Conservation (phyloP, 2,329 filamentous ascomycete species). For the Xylaria sp. region DNA sequence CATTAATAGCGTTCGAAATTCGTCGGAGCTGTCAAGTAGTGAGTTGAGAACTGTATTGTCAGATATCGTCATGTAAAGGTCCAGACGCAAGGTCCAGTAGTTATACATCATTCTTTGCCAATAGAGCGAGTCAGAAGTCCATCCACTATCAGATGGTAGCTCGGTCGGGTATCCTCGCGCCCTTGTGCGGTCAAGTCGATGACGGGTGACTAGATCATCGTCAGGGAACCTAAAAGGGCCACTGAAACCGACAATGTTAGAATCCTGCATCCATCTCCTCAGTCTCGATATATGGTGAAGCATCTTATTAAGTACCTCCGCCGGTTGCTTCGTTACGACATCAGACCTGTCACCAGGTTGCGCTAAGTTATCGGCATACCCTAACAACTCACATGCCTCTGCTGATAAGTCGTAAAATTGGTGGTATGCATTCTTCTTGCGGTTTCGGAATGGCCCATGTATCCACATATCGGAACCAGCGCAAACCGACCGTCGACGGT, state of each 20-base stretch:
- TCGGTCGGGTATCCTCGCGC: conserved; percentile 36
- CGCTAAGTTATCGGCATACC: conserved; percentile 28
- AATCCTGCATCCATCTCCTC: conserved; percentile 23
- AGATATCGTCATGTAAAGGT: conserved; percentile 38
- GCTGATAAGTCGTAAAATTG: conserved; percentile 36
- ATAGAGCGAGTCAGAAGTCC: conserved; percentile 35
- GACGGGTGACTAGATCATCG: neutral
- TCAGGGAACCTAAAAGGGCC: conserved; percentile 26
- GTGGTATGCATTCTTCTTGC: conserved; percentile 35
- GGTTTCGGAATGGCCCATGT: conserved; percentile 29
- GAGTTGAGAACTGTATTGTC: conserved; percentile 29
- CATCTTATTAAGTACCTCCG: conserved; percentile 19
- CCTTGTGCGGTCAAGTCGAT: conserved; percentile 17
- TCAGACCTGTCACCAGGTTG: neutral
- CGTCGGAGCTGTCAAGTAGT: conserved; percentile 15
- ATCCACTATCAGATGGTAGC: conserved; percentile 14
- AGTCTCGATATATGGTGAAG: conserved; percentile 30
- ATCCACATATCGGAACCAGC: conserved; percentile 35
- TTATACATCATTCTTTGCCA: conserved; percentile 35
- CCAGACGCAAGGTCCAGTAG: conserved; percentile 36
- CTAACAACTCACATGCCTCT: conserved; percentile 34
- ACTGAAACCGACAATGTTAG: conserved; percentile 13
- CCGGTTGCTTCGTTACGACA: neutral
- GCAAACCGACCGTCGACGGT: conserved; percentile 31
- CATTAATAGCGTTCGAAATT: conserved; percentile 1